Evolutionary conservation across 345 rosid species (phyloP), one percentile per base, ranked within the genome.

Genomic region (Arabis alpina): DNA sequence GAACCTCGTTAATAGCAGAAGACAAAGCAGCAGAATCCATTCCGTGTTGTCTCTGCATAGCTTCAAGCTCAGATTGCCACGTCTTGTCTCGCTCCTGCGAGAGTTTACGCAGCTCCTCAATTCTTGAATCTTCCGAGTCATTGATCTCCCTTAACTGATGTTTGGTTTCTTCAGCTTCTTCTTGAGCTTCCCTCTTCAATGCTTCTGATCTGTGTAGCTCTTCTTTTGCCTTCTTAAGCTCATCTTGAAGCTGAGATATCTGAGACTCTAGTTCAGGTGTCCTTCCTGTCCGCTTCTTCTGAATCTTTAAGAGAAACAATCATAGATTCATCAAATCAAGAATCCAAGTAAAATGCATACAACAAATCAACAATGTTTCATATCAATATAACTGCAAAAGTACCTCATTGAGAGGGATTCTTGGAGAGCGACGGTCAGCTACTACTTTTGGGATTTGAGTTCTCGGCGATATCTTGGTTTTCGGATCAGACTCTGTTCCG

Each of bases 1-100:
- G 96, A 15, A 88, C 86, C 67, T 93, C 98, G 66, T 83, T 93
- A 78, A 89, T 80, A 61, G 97, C 88, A 39, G 91, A 86, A 74
- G 87, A 80, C 50, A 91, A 59, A 53, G 91, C 88, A 8, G 90
- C 66, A 13, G 95, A 86, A 77, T 93, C 96, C 82, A 93, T 65
- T 5, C 83, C 79, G 41, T 91, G 87, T 74, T 91, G 97, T 70
- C 86, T 87, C 79, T 86, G 94, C 69, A 91, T 76, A 54, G 98
- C 93, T 79, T 91, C 96, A 19, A 93, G 87, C 76, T 93, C 98
- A 52, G 97, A 87, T 41, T 93, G 82, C 98, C 98, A 93, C 13
- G 88, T 88, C 74, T 80, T 83, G 72, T 93, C 98, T 30, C 97
- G 81, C 50, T 88, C 95, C 24, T 86, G 94, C 3, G 97, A 94